Evolutionary conservation across 495 filamentous ascomycete genomes (phyloP).

Genomic region (Filosporella fistucella): DNA sequence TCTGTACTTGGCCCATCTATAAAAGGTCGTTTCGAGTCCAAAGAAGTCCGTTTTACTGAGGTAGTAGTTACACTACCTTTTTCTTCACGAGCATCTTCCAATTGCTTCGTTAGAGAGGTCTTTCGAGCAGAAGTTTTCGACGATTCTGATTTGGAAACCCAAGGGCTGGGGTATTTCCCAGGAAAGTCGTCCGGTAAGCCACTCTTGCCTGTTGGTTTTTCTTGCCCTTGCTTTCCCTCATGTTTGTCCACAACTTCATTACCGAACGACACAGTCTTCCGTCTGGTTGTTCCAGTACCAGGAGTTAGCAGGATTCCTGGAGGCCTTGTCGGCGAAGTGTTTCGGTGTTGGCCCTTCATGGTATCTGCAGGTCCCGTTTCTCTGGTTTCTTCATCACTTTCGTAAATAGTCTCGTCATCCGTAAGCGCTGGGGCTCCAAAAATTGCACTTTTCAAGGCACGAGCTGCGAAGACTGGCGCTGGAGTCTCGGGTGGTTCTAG

Average conservation of each 20-base stretch:
- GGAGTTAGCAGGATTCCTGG: slow-evolving; percentile 80
- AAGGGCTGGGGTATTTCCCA: slow-evolving; percentile 63
- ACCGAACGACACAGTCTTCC: slow-evolving; percentile 89
- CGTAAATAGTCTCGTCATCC: slow-evolving; percentile 30
- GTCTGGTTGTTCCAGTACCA: slow-evolving; percentile 68
- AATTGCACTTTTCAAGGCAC: slow-evolving; percentile 84
- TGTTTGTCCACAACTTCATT: slow-evolving; percentile 58
- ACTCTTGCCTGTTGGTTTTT: slow-evolving; percentile 31
- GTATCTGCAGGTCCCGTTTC: slow-evolving; percentile 25
- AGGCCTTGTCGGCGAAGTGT: slow-evolving; percentile 29
- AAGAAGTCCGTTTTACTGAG: slow-evolving; percentile 1
- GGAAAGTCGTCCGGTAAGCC: slow-evolving; percentile 48
- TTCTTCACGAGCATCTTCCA: slow-evolving; percentile 40
- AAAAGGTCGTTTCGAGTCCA: background rate
- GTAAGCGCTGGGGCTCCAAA: slow-evolving; percentile 80
- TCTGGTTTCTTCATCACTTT: slow-evolving; percentile 10
- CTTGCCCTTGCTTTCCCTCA: slow-evolving; percentile 3
- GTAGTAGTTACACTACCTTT: slow-evolving; percentile 17
- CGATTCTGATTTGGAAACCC: slow-evolving; percentile 35
- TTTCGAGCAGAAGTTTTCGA: background rate
- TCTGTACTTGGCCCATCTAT: background rate
- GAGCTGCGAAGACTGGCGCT: slow-evolving; percentile 87
- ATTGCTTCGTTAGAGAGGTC: slow-evolving; percentile 43
- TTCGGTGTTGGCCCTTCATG: slow-evolving; percentile 18
- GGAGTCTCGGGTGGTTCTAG: slow-evolving; percentile 83